Percentiles rank a stretch among this genome's conserved stretches.
These are phyloP conservation scores for Sclerotinia borealis DNA, from an alignment of 2,329 filamentous ascomycete genomes.

Conservation along the genomic window DNA sequence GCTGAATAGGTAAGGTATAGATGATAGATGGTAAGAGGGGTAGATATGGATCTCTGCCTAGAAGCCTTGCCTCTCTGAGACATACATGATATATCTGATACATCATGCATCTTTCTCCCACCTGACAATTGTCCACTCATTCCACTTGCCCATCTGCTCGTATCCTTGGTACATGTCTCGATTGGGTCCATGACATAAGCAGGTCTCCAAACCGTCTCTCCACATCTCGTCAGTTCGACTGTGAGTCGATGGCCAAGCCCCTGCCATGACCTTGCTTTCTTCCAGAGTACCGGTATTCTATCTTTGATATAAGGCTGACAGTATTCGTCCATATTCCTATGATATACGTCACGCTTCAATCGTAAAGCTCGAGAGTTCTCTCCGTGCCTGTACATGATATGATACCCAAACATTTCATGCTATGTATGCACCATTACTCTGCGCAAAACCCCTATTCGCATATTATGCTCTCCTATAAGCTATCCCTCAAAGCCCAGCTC, in stretches of 20 bases:
- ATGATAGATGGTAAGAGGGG: not conserved
- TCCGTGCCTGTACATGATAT: not conserved
- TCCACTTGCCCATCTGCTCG: not conserved
- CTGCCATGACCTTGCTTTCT: not conserved
- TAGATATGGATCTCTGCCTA: not conserved
- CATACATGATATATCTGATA: not conserved
- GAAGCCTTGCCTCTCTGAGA: slow-evolving; percentile 2
- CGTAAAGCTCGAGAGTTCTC: too few relatives aligned
- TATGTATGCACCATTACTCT: not conserved
- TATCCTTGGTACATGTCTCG: not conserved
- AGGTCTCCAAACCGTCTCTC: not conserved
- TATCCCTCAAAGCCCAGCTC: not conserved
- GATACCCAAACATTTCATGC: not conserved
- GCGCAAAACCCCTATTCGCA: not conserved
- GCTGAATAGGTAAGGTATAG: slow-evolving; percentile 4
- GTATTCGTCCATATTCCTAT: not conserved
- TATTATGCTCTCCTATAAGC: not conserved
- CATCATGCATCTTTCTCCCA: not conserved
- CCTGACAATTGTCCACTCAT: not conserved
- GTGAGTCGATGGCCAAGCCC: not conserved
- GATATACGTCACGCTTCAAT: not conserved
- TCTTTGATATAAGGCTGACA: not conserved
- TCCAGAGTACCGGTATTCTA: not conserved
- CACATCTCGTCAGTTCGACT: not conserved
- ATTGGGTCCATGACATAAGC: slow-evolving; percentile 2